Evolutionary conservation across 768 basidiomycete genomes (phyloP), one percentile per base, ranked within the genome.

Genomic region (Crepidotus variabilis): DNA sequence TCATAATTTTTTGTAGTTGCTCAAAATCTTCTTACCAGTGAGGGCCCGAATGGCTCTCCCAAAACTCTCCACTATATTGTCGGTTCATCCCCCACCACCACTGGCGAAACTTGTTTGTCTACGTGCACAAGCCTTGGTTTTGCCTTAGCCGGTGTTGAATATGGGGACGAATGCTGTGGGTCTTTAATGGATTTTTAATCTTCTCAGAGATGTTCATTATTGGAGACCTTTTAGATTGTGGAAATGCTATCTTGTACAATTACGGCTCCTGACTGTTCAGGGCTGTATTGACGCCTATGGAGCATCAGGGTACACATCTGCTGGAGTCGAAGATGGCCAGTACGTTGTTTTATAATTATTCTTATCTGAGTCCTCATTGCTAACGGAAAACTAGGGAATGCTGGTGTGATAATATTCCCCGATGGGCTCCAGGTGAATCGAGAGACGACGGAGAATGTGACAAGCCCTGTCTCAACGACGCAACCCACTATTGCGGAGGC

Each of bases 201-300:
- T 22, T 47, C 6, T 14, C 14, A 21, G 54, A 24, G 53, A 24
- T 55, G 32, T 35, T 57, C 36, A 52, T 35, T 36, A n/a, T n/a
- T 46, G 11, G 45, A 10, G 21, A 49, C 5, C 5, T 43, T 43
- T 20, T 60, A 88, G 87, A 87, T 64, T 90, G 87, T 60, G 86
- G 81, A 51, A 79, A 88, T 62, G 63, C 60, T 32, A 74, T 88
- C 46, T 64, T 72, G 34, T 71, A 77, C 58, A 75, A 76, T 21
- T 79, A 76, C 2, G 67, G 73, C 10, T 72, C 69, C 24, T 75
- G 51, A 36, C 32, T 0, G 23, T 52, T 39, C 10, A 2, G 18
- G 6, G 16, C 9, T 52, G 51, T 39, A n/a, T 52, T 23, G 32
- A 52, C 6, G 51, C 32, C 11, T 52, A 33, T 36, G 51, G n/a